Evolutionary conservation across 2,329 filamentous ascomycete genomes (phyloP).

Genomic region (Ophiostoma quercus): DNA sequence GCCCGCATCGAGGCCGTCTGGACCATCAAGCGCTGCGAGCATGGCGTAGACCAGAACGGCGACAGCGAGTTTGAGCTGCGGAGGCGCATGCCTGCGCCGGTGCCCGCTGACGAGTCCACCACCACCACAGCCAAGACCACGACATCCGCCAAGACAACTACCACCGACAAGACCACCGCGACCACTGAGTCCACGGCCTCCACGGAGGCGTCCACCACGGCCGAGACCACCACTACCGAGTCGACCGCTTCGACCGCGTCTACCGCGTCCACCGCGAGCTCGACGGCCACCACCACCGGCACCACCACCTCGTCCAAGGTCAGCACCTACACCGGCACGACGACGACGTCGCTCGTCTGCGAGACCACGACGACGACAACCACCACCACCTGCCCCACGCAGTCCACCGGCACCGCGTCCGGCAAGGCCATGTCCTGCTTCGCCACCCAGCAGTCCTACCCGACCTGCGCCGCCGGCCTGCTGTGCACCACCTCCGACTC

Average conservation of each 20-base stretch:
- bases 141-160: conserved; percentile 8
- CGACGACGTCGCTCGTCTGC: conserved; percentile 31
- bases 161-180: conserved; percentile 16
- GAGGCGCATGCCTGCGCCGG: conserved; percentile 22
- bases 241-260: conserved; percentile 17
- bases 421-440: conserved; percentile 38
- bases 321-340: conserved; percentile 30
- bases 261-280: not conserved
- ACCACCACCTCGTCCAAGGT: conserved; percentile 29
- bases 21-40: conserved; percentile 35
- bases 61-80: conserved; percentile 30
- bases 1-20: conserved; percentile 35
- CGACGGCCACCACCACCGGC: conserved; percentile 21
- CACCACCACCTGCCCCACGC: conserved; percentile 39
- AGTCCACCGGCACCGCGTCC: conserved; percentile 36
- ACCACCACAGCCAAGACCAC: conserved; percentile 10
- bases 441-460: conserved; percentile 34
- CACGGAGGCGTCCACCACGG: conserved; percentile 13
- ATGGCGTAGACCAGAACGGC: conserved; percentile 9
- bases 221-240: conserved; percentile 22
- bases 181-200: not conserved
- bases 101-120: not conserved
- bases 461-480: conserved; percentile 41
- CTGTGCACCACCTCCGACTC: conserved; percentile 42
- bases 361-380: conserved; percentile 34